Base-by-base conservation (phyloP, 768 basidiomycete species). In the Suillus lakei region DNA sequence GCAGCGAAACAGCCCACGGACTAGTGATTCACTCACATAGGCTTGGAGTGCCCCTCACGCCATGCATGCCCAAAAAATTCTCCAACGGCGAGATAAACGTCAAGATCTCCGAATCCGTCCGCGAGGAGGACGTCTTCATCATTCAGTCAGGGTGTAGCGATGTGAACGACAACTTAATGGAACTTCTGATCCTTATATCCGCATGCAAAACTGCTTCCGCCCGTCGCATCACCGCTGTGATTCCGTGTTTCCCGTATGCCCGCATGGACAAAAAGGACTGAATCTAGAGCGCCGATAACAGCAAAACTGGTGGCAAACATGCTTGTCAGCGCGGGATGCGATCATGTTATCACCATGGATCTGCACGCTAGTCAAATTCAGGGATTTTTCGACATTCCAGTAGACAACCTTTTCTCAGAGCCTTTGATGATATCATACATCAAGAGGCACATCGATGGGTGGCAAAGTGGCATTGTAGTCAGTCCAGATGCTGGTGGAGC, bases 321-420 rank as follows among this genome's bases (percentile, higher is more conserved):
- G 97, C 84, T 99, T 66, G 91, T 89, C 51, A 93, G 98, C 55
- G 96, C 98, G 10, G 97, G 97, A 28, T 98, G 96, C 75, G 97
- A 99, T 79, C 97, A 99, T 74, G 91, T 99, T 73, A 98, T 99
- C 70, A 98, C 97, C n/a, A 97, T 99, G 92, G 96, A 99, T 77
- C 82, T 99, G 60, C 97, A 98, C 74, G 96, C 97, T 48, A 92
- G 92, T 72, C 97, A 99, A 81, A 99, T 98, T 66, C 97, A 99
- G 75, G 97, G 97, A 8, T 99, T 99, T 83, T 99, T 99, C 77
- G 96, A 98, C 77, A 95, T 99, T 69, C 97, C 97, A 10, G 96
- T 98, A 32, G 97, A 99, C 81, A 99, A 99, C 77, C 84, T 99
- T 53, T 99, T 91, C 81, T 96, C 94, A 43, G 97, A 99, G 76